Evolutionary conservation across 83 land plant genomes (phyloP), one percentile per base, ranked within the genome.

Genomic region (Thuja plicata): DNA sequence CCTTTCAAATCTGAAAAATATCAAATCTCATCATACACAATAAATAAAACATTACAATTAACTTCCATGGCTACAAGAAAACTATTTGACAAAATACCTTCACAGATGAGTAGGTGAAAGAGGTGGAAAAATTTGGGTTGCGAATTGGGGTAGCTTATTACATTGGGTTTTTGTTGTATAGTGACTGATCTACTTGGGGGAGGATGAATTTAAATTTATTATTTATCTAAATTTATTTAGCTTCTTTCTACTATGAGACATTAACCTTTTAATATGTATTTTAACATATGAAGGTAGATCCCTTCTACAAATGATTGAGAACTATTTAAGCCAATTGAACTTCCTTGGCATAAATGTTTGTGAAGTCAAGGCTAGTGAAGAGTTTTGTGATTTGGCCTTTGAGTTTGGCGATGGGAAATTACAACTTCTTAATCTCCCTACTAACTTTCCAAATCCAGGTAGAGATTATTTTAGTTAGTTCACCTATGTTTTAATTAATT

Each of bases 341-440:
- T 95, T 95, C 80, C 86, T 8, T 27, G 93, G 94, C 34, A 89
- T 52, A 57, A 84, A 92, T 34, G 50, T 71, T 15, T 89, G 74
- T 45, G 94, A 95, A 90, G 94, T 95, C 35, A 87, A 91, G 91
- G 87, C 94, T 55, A 95, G 93, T 77, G 96, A 92, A 85, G 89
- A 93, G 86, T 93, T 94, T 24, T 95, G 96, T 91, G 95, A 95
- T 88, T 84, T 95, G 50, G 91, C 95, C 24, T 92, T 90, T 91
- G 95, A 94, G 88, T 91, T 92, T 92, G 96, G 96, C 0, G 93
- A 95, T 92, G 96, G 96, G 37, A 92, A 91, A 15, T 74, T 91
- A 9, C 89, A 89, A 38, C 91, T 91, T 16, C 38, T 50, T 34
- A 91, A 88, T 7, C 87, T 85, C 40, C 96, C 95, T 60, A 52